A percentile compares a stretch with the other conserved stretches of the same genome.
phyloP scores from a whole-genome alignment of 2,329 filamentous ascomycete species.

The Rhinocladiella mackenziei region DNA sequence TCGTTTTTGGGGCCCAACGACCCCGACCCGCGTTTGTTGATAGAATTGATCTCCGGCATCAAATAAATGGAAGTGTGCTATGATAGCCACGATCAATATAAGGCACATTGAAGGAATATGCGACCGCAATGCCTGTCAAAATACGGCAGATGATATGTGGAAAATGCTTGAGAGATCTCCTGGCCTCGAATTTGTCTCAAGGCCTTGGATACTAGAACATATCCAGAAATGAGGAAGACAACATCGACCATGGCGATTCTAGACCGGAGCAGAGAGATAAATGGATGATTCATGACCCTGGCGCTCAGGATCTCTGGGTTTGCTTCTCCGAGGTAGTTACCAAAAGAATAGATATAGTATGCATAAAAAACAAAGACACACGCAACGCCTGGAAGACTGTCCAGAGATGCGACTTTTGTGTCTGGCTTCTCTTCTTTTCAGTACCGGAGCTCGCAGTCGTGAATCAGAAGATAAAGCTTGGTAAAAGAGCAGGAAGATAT shows the following conservation, averaged over 20 bases:
- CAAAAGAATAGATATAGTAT: conserved; percentile 15
- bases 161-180: conserved; percentile 37
- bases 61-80: conserved; percentile 21
- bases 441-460: not conserved
- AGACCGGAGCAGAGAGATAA: conserved; percentile 9
- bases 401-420: conserved; percentile 29
- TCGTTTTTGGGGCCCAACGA: conserved; percentile 1
- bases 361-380: conserved; percentile 29
- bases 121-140: conserved; percentile 41
- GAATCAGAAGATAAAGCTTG: not conserved
- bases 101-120: conserved; percentile 40
- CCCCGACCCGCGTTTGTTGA: conserved; percentile 1
- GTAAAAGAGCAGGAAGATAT: not conserved
- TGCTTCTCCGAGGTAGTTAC: conserved; percentile 6
- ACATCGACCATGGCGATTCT: conserved; percentile 36
- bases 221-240: conserved; percentile 48
- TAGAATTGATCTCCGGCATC: conserved; percentile 8
- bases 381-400: conserved; percentile 43
- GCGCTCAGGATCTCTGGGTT: not conserved
- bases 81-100: conserved; percentile 38
- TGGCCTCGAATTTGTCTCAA: conserved; percentile 37
- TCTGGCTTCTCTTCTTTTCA: conserved; percentile 1
- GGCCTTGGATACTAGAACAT: conserved; percentile 43
- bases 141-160: conserved; percentile 41
- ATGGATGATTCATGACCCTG: conserved; percentile 17